Evolutionary conservation across 306 rosid species (phyloP), one percentile per base, ranked within the genome.

Genomic region (Cucumis cinereus): DNA sequence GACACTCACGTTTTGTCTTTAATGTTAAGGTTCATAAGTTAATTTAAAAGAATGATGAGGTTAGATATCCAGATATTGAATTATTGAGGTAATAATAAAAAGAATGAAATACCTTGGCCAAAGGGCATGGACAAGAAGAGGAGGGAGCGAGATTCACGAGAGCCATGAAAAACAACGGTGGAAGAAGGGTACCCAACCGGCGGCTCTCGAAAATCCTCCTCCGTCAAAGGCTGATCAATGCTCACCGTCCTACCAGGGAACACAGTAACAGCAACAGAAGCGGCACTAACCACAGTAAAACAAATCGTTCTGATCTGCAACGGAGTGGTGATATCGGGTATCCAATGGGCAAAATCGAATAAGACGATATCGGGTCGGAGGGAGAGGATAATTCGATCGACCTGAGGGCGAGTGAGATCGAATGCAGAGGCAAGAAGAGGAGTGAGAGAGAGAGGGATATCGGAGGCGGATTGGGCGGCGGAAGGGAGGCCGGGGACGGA

Each of bases 131-230:
- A 38, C 5, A 87, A 22, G 59, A 85, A 84, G 63, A 64, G 30
- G 23, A 87, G 11, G 0, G 78, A 22, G 2, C 20, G 60, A 14
- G 77, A 67, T 71, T 89, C 92, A 0, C 75, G 23, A 3, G 81
- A 85, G 2, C 79, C 92, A 1, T 56, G 81, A 10, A 87, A 84
- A 7, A 89, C 80, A 0, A 87, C 54, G 45, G 80, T 84, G 14
- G 86, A 36, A 6, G 92, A 87, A 0, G 93, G 97, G 59, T 85
- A 89, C 23, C 84, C 92, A 0, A 15, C 19, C 0, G 92, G 96
- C 9, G 84, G 83, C 0, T 72, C 59, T 23, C 71, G 22, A 1
- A 88, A 53, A 3, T 88, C 93, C 23, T 86, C 88, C 74, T 20
- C 57, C 0, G 91, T 82, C 1, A 88, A 14, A 0, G 79, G 22